Evolutionary conservation across 768 basidiomycete species (phyloP).

Genomic region (Cubamyces lactineus): DNA sequence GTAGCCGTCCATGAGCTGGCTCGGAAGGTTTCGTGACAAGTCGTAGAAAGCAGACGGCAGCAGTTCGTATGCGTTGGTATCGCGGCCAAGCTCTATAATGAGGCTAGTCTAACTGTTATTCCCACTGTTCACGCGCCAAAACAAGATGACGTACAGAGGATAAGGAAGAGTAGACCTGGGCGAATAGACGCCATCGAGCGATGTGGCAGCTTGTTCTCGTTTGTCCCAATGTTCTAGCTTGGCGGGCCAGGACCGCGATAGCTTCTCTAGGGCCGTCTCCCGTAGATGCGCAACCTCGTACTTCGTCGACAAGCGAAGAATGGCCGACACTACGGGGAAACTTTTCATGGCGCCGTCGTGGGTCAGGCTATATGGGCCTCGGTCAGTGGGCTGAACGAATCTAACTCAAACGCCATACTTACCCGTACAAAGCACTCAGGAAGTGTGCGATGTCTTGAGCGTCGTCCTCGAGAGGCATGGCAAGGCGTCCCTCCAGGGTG

Average conservation of each 20-base stretch:
- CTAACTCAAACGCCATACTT: background rate
- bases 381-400: background rate
- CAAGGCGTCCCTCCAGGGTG: conserved; percentile 59
- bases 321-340: conserved; percentile 55
- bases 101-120: conserved; percentile 42
- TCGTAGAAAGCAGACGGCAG: conserved; percentile 82
- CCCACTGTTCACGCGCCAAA: conserved; percentile 8
- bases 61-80: conserved; percentile 56
- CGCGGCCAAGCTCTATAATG: conserved; percentile 68
- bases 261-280: conserved; percentile 54
- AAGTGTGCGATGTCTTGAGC: conserved; percentile 62
- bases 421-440: conserved; percentile 64
- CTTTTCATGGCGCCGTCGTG: conserved; percentile 31
- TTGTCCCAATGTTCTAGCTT: conserved; percentile 68
- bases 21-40: conserved; percentile 68
- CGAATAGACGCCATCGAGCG: conserved; percentile 52
- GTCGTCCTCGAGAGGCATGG: conserved; percentile 56
- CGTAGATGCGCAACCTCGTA: conserved; percentile 65
- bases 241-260: conserved; percentile 61
- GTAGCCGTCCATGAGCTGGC: conserved; percentile 59
- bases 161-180: conserved; percentile 62
- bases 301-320: conserved; percentile 66
- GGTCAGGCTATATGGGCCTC: background rate
- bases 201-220: conserved; percentile 62
- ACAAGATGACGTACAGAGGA: conserved; percentile 57